phyloP scores from a whole-genome alignment of 2,329 filamentous ascomycete species.

The Dichotomopilus funicola region DNA sequence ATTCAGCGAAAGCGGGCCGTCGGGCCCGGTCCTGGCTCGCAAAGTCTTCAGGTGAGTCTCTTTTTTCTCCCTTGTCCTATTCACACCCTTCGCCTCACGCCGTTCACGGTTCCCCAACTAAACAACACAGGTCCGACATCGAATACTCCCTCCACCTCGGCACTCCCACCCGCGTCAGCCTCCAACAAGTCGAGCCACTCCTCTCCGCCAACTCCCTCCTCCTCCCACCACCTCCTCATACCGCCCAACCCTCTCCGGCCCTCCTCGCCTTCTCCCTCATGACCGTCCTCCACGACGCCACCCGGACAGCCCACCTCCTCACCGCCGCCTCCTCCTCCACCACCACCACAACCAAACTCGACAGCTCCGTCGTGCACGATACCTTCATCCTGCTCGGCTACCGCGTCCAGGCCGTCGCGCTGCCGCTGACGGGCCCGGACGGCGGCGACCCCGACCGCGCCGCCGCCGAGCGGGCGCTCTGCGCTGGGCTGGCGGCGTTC shows the following conservation, averaged over 20 bases:
- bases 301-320: slow-evolving; percentile 1
- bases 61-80: background rate
- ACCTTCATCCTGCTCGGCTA: slow-evolving; percentile 24
- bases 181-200: background rate
- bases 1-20: slow-evolving; percentile 7
- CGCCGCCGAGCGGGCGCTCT: slow-evolving; percentile 10
- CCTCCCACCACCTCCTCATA: background rate
- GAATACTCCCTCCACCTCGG: slow-evolving; percentile 8
- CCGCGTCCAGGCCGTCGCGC: slow-evolving; percentile 20
- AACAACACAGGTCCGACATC: slow-evolving; percentile 5
- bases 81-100: too few relatives aligned
- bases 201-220: background rate
- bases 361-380: slow-evolving; percentile 24
- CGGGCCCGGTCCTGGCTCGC: background rate
- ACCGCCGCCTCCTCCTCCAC: background rate
- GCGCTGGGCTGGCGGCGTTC: slow-evolving; percentile 26
- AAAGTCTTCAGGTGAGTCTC: slow-evolving; percentile 6
- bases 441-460: too few relatives aligned
- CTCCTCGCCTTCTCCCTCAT: background rate
- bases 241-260: background rate
- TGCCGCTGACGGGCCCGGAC: background rate
- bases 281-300: slow-evolving; percentile 1
- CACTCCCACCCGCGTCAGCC: slow-evolving; percentile 5
- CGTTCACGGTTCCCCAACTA: background rate
- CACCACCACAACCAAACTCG: slow-evolving; percentile 6